A percentile compares a stretch with the other conserved stretches of the same genome.
Conservation (phyloP, 2,329 filamentous ascomycete genomes). For the Nemania sp. region DNA sequence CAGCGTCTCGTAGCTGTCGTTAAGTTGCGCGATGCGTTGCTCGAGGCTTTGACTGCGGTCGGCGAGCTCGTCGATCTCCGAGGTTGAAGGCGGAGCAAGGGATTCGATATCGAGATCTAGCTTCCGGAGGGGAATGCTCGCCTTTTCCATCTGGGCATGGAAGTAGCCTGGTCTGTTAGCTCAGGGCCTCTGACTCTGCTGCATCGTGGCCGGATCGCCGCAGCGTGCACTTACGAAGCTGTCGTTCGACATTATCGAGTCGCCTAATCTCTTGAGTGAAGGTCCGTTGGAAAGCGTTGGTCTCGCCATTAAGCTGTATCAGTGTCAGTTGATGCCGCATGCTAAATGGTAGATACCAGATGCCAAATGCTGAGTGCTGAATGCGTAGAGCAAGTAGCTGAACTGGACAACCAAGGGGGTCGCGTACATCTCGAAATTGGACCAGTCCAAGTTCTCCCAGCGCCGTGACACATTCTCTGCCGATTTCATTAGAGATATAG, state of each 20-base stretch:
- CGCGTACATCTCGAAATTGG: slow-evolving; percentile 92
- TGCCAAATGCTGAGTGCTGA: too few species aligned
- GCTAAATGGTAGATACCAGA: too few species aligned
- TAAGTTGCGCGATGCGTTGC: slow-evolving; percentile 85
- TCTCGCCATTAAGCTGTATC: slow-evolving; percentile 82
- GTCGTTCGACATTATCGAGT: slow-evolving; percentile 96
- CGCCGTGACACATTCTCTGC: slow-evolving; percentile 94
- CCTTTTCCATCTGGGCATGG: slow-evolving; percentile 92
- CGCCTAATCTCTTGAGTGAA: slow-evolving; percentile 97
- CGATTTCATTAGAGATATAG: slow-evolving; percentile 98
- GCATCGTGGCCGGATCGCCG: background rate
- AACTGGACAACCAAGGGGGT: slow-evolving; percentile 21
- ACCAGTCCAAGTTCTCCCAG: slow-evolving; percentile 94
- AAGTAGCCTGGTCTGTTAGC: slow-evolving; percentile 74
- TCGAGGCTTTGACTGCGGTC: slow-evolving; percentile 92
- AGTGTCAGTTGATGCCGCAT: slow-evolving; percentile 24
- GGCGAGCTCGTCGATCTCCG: slow-evolving; percentile 93
- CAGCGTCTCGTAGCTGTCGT: slow-evolving; percentile 97
- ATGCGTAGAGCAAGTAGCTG: slow-evolving; percentile 1
- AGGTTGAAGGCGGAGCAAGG: slow-evolving; percentile 83
- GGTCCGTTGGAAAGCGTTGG: slow-evolving; percentile 92
- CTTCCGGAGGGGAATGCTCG: slow-evolving; percentile 80
- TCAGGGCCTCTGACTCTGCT: slow-evolving; percentile 4
- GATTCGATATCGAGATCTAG: slow-evolving; percentile 89
- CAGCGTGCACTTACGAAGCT: slow-evolving; percentile 72